A percentile compares a stretch with the other conserved stretches of the same genome.
These are phyloP conservation scores for Nicotiana noctiflora DNA, from an alignment of 257 asterid species.

Conservation along the genomic window DNA sequence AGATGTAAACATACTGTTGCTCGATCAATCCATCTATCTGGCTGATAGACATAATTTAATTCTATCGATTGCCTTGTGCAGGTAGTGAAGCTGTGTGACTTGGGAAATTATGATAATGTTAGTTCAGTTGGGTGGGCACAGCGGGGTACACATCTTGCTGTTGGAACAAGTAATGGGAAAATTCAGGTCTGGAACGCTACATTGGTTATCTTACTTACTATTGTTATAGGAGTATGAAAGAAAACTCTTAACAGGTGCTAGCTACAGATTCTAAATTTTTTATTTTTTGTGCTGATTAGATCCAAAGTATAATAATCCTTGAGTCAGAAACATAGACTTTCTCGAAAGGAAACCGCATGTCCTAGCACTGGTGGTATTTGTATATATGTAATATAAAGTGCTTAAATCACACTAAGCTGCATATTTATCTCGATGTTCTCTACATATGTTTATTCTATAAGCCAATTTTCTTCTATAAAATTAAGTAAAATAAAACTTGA, in stretches of 20 bases:
- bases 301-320: too few species aligned
- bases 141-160: conserved; percentile 85
- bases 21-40: background rate
- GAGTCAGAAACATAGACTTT: too few species aligned
- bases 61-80: conserved; percentile 18
- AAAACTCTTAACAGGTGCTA: background rate
- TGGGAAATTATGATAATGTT: conserved; percentile 72
- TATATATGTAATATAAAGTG: too few species aligned
- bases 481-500: too few species aligned
- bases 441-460: too few species aligned
- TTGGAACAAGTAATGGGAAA: conserved; percentile 88
- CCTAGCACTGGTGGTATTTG: too few species aligned
- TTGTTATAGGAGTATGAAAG: background rate
- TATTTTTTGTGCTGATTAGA: background rate
- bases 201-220: background rate
- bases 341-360: too few species aligned
- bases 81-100: conserved; percentile 87
- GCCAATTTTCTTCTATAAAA: too few species aligned
- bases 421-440: too few species aligned
- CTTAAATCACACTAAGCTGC: too few species aligned
- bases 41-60: background rate
- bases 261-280: background rate
- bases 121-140: conserved; percentile 95
- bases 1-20: background rate
- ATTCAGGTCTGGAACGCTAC: conserved; percentile 45